These are phyloP conservation scores for Trypanosomatidae sp. DNA, from an alignment of 208 protist species.

Conservation along the genomic window DNA sequence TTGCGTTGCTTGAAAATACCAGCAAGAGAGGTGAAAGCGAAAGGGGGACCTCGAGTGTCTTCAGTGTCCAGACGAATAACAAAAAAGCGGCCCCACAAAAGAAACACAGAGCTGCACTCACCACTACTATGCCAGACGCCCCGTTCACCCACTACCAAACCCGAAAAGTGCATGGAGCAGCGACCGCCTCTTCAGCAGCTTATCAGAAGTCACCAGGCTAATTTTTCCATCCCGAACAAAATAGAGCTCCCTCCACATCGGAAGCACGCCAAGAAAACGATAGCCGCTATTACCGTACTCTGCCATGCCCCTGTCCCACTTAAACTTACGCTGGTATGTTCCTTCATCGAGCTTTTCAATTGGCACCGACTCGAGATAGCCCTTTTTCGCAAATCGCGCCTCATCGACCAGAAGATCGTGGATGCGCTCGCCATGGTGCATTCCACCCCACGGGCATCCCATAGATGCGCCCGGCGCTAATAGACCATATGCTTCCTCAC, in stretches of 20 bases:
- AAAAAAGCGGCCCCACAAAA: not conserved
- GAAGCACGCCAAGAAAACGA: slow-evolving; percentile 46
- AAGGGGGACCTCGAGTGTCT: not conserved
- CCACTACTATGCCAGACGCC: not conserved
- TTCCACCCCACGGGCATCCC: slow-evolving; percentile 86
- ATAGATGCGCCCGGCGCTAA: slow-evolving; percentile 81
- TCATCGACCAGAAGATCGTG: slow-evolving; percentile 70
- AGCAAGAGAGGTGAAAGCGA: not conserved
- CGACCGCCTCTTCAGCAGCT: slow-evolving; percentile 49
- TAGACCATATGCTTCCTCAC: slow-evolving; percentile 76
- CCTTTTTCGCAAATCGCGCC: slow-evolving; percentile 70
- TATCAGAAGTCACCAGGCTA: slow-evolving; percentile 71
- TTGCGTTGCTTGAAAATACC: not conserved
- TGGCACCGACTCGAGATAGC: slow-evolving; percentile 72
- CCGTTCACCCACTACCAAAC: slow-evolving; percentile 2
- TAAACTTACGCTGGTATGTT: slow-evolving; percentile 87
- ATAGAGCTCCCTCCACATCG: slow-evolving; percentile 83
- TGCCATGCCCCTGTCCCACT: slow-evolving; percentile 83
- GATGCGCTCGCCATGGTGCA: slow-evolving; percentile 76
- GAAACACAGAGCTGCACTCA: not conserved
- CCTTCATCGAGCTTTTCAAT: slow-evolving; percentile 85
- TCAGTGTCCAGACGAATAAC: not conserved
- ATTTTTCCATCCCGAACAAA: slow-evolving; percentile 84
- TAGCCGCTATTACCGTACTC: slow-evolving; percentile 75
- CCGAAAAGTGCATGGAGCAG: slow-evolving; percentile 29